A percentile compares a stretch with the other conserved stretches of the same genome.
Conservation (phyloP, 2,329 filamentous ascomycete genomes). For the Pseudocercospora pini-densiflorae region DNA sequence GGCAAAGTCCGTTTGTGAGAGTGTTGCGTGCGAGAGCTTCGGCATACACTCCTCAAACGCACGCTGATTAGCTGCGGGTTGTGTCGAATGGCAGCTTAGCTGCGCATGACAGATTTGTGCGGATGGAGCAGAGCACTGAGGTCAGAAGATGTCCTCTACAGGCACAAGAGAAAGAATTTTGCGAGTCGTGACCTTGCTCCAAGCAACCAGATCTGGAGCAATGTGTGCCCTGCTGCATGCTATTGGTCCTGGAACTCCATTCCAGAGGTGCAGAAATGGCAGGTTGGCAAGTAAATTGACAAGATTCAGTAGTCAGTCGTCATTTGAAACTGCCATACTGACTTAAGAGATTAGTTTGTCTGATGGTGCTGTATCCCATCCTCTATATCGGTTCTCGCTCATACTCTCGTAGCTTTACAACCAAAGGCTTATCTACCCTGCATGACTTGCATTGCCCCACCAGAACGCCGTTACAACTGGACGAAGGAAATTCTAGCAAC, state of each 20-base stretch:
- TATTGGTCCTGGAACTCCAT: background rate
- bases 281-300: background rate
- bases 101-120: background rate
- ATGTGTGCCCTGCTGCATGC: background rate
- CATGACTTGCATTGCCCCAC: background rate
- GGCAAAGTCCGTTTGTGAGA: slow-evolving; percentile 28
- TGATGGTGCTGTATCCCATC: background rate
- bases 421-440: background rate
- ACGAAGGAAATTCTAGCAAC: slow-evolving; percentile 40
- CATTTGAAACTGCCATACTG: background rate
- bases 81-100: background rate
- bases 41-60: background rate
- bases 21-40: background rate
- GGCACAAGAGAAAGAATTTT: background rate
- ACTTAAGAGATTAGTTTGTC: background rate
- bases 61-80: background rate
- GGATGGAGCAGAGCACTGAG: background rate
- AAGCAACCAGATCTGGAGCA: background rate
- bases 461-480: slow-evolving; percentile 13
- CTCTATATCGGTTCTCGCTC: slow-evolving; percentile 6
- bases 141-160: background rate
- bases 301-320: background rate
- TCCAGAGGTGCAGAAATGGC: background rate
- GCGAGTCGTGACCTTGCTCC: background rate
- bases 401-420: slow-evolving; percentile 17